phyloP scores from a whole-genome alignment of 371 early-diverging fungal species.

The Rhizopus sp. region DNA sequence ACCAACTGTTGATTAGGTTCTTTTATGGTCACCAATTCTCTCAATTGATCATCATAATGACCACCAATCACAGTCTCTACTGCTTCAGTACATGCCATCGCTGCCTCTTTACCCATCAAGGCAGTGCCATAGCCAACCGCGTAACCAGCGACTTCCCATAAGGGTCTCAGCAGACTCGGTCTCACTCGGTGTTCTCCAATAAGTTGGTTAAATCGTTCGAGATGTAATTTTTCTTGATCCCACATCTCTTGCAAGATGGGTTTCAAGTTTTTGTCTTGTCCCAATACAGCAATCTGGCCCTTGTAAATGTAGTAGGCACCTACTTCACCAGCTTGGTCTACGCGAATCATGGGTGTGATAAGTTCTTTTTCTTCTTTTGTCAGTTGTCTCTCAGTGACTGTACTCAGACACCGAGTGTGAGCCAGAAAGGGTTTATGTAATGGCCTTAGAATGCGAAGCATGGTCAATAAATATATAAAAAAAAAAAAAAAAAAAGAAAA shows the following conservation, averaged over 20 bases:
- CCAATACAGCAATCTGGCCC: constrained; percentile 89
- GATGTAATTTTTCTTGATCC: constrained; percentile 91
- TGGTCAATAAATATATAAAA: background rate
- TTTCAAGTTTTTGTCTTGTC: constrained; percentile 68
- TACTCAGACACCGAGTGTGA: background rate
- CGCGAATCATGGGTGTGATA: constrained; percentile 77
- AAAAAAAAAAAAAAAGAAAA: too few relatives aligned
- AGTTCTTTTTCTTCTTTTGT: constrained; percentile 30
- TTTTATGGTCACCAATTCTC: constrained; percentile 66
- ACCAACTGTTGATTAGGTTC: constrained; percentile 62
- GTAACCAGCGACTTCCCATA: constrained; percentile 90
- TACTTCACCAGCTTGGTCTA: constrained; percentile 97
- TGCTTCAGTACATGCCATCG: constrained; percentile 98
- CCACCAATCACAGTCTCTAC: constrained; percentile 97
- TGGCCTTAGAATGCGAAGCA: constrained; percentile 1
- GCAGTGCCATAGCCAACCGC: constrained; percentile 89
- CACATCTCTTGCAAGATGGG: constrained; percentile 90
- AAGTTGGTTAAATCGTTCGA: constrained; percentile 76
- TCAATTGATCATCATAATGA: constrained; percentile 93
- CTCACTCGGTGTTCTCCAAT: constrained; percentile 79
- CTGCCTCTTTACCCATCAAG: constrained; percentile 89
- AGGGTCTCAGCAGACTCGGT: constrained; percentile 83
- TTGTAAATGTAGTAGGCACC: constrained; percentile 95
- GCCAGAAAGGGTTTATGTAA: background rate
- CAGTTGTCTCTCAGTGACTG: constrained; percentile 15